Percentiles rank a stretch among this genome's conserved stretches.
Evolutionary conservation across 2,329 filamentous ascomycete genomes (phyloP).

Genomic region (Hypoxylon rubiginosum): DNA sequence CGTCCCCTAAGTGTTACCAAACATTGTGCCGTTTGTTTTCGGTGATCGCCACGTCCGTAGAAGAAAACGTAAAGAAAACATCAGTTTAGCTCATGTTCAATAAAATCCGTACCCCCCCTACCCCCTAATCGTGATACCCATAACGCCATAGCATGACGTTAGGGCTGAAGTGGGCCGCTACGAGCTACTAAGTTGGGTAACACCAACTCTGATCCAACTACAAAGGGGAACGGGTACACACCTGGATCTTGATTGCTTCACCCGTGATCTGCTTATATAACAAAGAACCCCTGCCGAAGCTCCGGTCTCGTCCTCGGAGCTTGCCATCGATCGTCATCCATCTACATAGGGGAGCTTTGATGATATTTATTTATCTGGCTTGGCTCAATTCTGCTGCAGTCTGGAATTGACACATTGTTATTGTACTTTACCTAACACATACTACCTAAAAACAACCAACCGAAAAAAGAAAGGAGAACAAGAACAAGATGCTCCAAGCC

Average conservation of each 20-base stretch:
- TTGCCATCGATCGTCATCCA: constrained; percentile 19
- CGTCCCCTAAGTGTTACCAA: no score
- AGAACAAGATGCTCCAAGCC: constrained; percentile 44
- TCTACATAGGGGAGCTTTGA: neutral
- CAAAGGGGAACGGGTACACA: constrained; percentile 30
- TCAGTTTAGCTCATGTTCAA: constrained; percentile 34
- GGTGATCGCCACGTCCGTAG: neutral
- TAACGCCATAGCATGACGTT: constrained; percentile 30
- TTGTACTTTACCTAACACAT: neutral
- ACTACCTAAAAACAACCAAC: neutral
- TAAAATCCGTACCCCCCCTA: neutral
- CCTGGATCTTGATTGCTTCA: constrained; percentile 19
- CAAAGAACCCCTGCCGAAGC: constrained; percentile 25
- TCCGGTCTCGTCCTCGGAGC: constrained; percentile 33
- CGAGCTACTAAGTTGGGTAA: constrained; percentile 34
- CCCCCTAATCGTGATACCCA: constrained; percentile 14
- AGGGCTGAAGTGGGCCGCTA: constrained; percentile 15
- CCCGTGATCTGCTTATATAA: constrained; percentile 38
- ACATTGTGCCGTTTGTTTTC: no score
- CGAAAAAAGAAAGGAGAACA: constrained; percentile 2
- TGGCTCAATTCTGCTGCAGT: neutral
- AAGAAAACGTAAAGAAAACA: constrained; percentile 30
- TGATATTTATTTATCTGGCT: constrained; percentile 35
- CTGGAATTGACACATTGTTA: neutral
- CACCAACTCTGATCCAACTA: constrained; percentile 18